Evolutionary conservation across 208 protist genomes (phyloP).

Genomic region (Trichomonas gallinae): DNA sequence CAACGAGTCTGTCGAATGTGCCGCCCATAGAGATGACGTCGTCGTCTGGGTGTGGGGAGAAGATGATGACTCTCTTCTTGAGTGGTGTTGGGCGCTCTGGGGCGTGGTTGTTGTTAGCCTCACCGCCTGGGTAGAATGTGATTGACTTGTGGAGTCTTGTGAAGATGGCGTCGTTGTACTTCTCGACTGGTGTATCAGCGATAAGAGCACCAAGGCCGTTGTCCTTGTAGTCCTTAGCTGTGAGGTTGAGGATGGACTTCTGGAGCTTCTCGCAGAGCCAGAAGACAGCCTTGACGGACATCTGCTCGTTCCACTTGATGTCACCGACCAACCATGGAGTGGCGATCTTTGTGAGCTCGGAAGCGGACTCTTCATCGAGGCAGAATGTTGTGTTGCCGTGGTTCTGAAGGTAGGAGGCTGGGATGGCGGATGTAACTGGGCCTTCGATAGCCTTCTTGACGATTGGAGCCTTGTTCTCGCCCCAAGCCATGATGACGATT

Average conservation of each 20-base stretch:
- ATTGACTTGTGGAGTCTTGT: neutral
- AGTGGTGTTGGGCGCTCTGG: neutral
- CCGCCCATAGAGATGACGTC: slow-evolving; percentile 6
- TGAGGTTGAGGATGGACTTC: neutral
- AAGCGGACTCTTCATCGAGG: neutral
- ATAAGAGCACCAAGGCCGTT: neutral
- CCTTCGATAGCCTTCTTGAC: neutral
- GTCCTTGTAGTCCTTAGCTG: neutral
- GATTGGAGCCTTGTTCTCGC: neutral
- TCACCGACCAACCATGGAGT: neutral
- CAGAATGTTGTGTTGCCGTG: neutral
- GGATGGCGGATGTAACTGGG: neutral
- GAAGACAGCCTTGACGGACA: neutral
- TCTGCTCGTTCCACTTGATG: neutral
- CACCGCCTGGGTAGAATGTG: neutral
- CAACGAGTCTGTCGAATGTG: neutral
- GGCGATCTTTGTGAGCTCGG: neutral
- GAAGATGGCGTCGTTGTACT: neutral
- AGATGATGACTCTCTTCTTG: neutral
- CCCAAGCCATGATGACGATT: neutral
- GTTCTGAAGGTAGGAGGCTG: neutral
- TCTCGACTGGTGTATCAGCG: neutral
- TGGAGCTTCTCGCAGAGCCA: neutral
- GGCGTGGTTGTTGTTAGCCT: neutral
- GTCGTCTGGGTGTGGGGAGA: slow-evolving; percentile 1